Evolutionary conservation across 73 alveolate genomes (phyloP).

Genomic region (Blepharisma stoltei): DNA sequence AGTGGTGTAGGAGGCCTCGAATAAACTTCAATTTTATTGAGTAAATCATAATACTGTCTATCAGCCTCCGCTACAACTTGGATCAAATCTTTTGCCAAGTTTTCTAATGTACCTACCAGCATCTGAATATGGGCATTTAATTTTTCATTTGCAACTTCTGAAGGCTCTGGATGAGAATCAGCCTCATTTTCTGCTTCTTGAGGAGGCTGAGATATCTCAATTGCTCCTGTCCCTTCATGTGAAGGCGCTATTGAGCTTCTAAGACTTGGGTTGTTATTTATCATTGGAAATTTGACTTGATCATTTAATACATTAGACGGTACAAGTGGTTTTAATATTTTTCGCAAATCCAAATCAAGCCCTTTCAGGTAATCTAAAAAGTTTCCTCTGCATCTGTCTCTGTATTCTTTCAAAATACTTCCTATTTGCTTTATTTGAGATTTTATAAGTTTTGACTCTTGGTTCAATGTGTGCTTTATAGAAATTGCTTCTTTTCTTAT

Average conservation of each 20-base stretch:
- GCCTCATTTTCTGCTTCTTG: not conserved
- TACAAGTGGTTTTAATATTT: not conserved
- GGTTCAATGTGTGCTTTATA: no score
- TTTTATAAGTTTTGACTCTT: no score
- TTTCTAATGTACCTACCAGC: conserved; percentile 25
- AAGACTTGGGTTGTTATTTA: not conserved
- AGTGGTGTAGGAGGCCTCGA: conserved; percentile 30
- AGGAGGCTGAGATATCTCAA: not conserved
- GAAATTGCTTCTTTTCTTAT: no score
- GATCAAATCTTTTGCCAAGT: conserved; percentile 24
- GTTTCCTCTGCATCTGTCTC: not conserved
- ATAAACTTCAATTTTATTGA: not conserved
- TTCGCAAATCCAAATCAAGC: not conserved
- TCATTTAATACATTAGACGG: conserved; percentile 15
- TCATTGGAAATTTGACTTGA: conserved; percentile 12
- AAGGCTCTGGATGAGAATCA: conserved; percentile 18
- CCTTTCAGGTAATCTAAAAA: conserved; percentile 24
- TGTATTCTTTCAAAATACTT: conserved; percentile 10
- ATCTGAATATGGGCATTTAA: conserved; percentile 18
- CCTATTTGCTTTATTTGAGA: not conserved
- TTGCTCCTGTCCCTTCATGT: not conserved
- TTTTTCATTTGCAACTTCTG: conserved; percentile 17
- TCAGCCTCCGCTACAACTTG: conserved; percentile 17
- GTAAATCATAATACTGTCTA: conserved; percentile 18
- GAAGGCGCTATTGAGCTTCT: not conserved